These are phyloP conservation scores for Phalaenopsis aphrodite DNA, from an alignment of 106 monocot species.

Conservation along the genomic window DNA sequence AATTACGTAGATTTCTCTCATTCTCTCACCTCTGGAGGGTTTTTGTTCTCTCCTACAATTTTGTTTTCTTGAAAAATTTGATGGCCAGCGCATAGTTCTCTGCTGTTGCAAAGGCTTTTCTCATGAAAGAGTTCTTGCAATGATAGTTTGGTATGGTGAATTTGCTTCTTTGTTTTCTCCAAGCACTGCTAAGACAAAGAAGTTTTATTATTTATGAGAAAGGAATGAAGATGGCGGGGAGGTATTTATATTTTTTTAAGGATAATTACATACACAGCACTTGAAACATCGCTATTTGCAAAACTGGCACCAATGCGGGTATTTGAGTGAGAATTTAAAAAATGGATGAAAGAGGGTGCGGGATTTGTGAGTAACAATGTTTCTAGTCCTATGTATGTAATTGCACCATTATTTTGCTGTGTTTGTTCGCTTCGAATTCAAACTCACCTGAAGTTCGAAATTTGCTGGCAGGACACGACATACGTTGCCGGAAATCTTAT, in stretches of 20 bases:
- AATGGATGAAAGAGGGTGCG: no score
- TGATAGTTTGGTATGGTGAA: neutral
- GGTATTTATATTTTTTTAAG: no score
- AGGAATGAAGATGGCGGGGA: neutral
- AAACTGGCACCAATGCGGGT: no score
- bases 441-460: neutral
- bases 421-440: neutral
- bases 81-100: neutral
- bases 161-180: slow-evolving; percentile 6
- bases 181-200: neutral
- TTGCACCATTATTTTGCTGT: neutral
- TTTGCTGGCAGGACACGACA: neutral
- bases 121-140: slow-evolving; percentile 7
- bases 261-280: no score
- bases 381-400: no score
- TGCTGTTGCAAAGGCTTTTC: slow-evolving; percentile 6
- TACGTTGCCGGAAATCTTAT: slow-evolving; percentile 1
- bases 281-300: no score
- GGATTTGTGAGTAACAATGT: no score
- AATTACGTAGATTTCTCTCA: neutral
- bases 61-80: neutral
- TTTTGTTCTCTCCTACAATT: slow-evolving; percentile 1
- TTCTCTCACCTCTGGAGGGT: neutral
- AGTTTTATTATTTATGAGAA: neutral
- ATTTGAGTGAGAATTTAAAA: no score